These are phyloP conservation scores for Verticillium klebahnii DNA, from an alignment of 2,329 filamentous ascomycete species.

Conservation along the genomic window DNA sequence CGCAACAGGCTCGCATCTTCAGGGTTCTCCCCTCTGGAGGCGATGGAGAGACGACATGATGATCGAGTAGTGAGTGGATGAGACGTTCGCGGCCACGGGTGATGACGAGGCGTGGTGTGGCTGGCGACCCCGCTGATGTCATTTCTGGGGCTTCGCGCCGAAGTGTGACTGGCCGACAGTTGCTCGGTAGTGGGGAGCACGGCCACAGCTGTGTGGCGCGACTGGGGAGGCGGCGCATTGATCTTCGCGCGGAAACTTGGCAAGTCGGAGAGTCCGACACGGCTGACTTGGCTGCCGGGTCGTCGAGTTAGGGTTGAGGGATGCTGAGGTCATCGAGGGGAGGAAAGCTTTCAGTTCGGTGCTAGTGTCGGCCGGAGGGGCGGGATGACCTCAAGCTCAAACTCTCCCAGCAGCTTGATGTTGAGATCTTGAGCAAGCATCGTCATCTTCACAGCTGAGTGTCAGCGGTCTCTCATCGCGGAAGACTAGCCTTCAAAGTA, in stretches of 20 bases:
- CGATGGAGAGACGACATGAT: background rate
- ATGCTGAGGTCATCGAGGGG: background rate
- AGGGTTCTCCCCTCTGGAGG: background rate
- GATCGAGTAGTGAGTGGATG: background rate
- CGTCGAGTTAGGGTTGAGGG: background rate
- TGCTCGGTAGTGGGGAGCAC: background rate
- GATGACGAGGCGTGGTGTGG: conserved; percentile 2
- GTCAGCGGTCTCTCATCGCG: too few relatives aligned
- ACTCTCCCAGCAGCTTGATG: background rate
- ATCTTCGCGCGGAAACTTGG: background rate
- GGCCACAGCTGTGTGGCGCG: background rate
- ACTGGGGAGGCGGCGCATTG: background rate
- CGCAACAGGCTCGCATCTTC: background rate
- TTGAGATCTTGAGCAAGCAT: background rate
- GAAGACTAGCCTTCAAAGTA: too few relatives aligned
- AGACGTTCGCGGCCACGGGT: background rate
- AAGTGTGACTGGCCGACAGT: background rate
- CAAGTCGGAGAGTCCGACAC: background rate
- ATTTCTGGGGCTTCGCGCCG: background rate
- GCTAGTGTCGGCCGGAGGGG: background rate
- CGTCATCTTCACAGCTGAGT: too few relatives aligned
- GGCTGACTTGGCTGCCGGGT: background rate
- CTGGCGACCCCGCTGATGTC: conserved; percentile 1
- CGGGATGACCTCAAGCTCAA: background rate
- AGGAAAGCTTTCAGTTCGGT: background rate